These are phyloP conservation scores for Diplodia corticola DNA, from an alignment of 2,329 filamentous ascomycete genomes.

Conservation along the genomic window DNA sequence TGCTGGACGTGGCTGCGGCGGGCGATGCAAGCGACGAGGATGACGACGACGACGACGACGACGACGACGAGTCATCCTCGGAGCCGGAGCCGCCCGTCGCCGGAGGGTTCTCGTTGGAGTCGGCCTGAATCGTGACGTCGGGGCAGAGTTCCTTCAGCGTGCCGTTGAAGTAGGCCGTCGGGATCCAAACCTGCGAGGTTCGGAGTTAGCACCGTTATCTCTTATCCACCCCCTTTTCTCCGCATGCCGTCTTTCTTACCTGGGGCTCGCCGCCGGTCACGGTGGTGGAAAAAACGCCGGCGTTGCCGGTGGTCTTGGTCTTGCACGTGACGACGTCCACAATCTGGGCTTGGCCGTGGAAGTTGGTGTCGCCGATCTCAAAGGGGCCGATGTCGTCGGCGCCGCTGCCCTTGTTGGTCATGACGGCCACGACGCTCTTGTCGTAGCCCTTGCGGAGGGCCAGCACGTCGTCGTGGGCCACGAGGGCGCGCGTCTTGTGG, in stretches of 20 bases:
- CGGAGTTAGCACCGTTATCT: background rate
- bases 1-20: conserved; percentile 4
- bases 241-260: background rate
- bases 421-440: conserved; percentile 2
- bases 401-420: background rate
- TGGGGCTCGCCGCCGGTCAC: conserved; percentile 3
- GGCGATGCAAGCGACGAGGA: background rate
- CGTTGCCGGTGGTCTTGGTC: conserved; percentile 3
- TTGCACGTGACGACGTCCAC: conserved; percentile 2
- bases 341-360: conserved; percentile 10
- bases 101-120: background rate
- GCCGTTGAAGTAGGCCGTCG: conserved; percentile 6
- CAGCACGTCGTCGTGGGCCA: background rate
- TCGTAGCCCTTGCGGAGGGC: conserved; percentile 9
- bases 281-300: background rate
- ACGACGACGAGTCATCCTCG: background rate
- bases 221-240: background rate
- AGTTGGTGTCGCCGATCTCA: conserved; percentile 17
- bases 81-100: background rate
- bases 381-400: background rate
- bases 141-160: conserved; percentile 6
- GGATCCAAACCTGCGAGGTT: background rate
- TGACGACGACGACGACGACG: background rate
- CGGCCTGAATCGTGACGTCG: background rate
- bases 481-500: conserved; percentile 3